Evolutionary conservation across 73 alveolate genomes (phyloP).

Genomic region (Blepharisma stoltei): DNA sequence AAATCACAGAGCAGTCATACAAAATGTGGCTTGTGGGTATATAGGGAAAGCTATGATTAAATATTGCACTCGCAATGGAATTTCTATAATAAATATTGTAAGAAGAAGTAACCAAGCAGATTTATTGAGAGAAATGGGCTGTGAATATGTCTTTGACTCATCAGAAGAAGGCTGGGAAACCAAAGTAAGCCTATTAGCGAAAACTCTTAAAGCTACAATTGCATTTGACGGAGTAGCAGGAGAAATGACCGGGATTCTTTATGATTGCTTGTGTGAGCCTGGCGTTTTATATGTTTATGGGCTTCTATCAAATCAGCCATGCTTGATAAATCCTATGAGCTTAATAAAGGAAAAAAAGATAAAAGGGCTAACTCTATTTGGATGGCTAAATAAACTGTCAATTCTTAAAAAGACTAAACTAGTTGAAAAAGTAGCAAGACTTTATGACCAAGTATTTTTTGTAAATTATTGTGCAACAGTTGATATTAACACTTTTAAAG

Average conservation of each 20-base stretch:
- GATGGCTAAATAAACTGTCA: no score
- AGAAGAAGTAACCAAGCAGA: conserved; percentile 73
- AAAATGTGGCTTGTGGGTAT: conserved; percentile 68
- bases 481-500: no score
- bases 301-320: conserved; percentile 30
- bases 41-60: conserved; percentile 73
- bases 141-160: conserved; percentile 50
- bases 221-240: conserved; percentile 78
- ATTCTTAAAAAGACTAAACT: no score
- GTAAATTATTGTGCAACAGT: no score
- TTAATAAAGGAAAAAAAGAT: no score
- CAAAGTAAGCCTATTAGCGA: conserved; percentile 42
- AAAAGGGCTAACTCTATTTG: no score
- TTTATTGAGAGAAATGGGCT: conserved; percentile 53
- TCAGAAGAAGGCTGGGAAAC: conserved; percentile 48
- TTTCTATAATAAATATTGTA: conserved; percentile 68
- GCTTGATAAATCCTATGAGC: no score
- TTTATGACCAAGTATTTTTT: no score
- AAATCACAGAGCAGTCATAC: conserved; percentile 52
- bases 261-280: conserved; percentile 48
- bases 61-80: conserved; percentile 41
- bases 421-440: no score
- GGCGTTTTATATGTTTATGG: conserved; percentile 67
- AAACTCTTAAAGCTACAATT: conserved; percentile 59
- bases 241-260: conserved; percentile 53